A percentile compares a stretch with the other conserved stretches of the same genome.
Conservation (phyloP, 2,329 filamentous ascomycete species). For the Arthrobotrys musiformis region DNA sequence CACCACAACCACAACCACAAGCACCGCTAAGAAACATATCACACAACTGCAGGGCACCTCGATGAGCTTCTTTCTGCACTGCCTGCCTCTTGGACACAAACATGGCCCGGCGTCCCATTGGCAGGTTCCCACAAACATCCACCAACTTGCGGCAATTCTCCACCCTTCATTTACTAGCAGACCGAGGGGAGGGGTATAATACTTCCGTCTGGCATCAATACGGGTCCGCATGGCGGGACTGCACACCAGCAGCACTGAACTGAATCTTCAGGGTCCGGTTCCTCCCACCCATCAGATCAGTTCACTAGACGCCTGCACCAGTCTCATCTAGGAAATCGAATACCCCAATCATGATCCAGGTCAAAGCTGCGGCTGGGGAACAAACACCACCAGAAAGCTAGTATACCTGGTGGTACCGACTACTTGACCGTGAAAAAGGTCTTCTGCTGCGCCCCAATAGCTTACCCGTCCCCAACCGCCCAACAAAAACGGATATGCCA, state of each 20-base stretch:
- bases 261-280: neutral
- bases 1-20: neutral
- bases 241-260: neutral
- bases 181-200: too few species aligned
- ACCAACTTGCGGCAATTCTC: constrained; percentile 5
- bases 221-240: constrained; percentile 2
- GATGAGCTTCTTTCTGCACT: constrained; percentile 13
- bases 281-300: neutral
- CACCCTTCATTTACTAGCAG: neutral
- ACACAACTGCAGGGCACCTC: neutral
- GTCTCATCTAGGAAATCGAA: constrained; percentile 20
- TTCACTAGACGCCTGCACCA: constrained; percentile 19
- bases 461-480: constrained; percentile 29
- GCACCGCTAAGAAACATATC: neutral
- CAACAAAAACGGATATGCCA: neutral
- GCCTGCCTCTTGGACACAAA: too few species aligned
- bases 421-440: neutral
- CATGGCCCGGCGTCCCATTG: too few species aligned
- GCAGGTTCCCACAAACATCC: neutral
- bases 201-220: neutral
- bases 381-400: neutral
- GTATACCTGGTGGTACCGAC: too few species aligned
- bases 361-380: constrained; percentile 44
- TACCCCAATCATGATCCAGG: neutral
- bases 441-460: constrained; percentile 47